phyloP scores from a whole-genome alignment of 805 yeast species.

The Yarrowia yakushimensis region DNA sequence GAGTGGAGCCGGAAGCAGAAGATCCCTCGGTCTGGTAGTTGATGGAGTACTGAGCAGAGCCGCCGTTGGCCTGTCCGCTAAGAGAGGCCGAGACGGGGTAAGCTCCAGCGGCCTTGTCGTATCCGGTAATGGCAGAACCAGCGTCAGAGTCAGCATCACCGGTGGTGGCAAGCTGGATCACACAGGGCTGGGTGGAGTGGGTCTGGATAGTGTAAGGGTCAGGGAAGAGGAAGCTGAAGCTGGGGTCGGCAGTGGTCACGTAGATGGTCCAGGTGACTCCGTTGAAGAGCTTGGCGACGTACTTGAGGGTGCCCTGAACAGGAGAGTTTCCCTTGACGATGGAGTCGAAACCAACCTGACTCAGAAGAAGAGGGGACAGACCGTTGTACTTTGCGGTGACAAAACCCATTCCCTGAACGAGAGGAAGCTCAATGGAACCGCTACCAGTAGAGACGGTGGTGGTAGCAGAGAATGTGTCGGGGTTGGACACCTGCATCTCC shows the following conservation, averaged over 20 bases:
- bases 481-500: constrained; percentile 38
- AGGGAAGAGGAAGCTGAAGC: constrained; percentile 37
- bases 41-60: constrained; percentile 49
- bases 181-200: constrained; percentile 41
- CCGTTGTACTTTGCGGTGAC: constrained; percentile 57
- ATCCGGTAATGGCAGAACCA: constrained; percentile 41
- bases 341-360: constrained; percentile 46
- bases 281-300: constrained; percentile 41
- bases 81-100: constrained; percentile 53
- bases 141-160: constrained; percentile 36
- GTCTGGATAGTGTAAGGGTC: constrained; percentile 40
- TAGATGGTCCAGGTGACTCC: constrained; percentile 52
- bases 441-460: constrained; percentile 38
- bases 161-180: constrained; percentile 53
- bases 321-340: constrained; percentile 40
- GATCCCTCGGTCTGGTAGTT: constrained; percentile 49
- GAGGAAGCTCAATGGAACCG: constrained; percentile 50
- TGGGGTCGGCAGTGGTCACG: constrained; percentile 38
- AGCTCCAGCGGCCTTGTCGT: constrained; percentile 67
- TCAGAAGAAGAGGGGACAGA: constrained; percentile 46
- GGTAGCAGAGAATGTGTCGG: constrained; percentile 51
- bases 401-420: constrained; percentile 81
- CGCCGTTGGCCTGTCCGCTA: constrained; percentile 47
- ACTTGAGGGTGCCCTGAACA: constrained; percentile 39
- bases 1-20: constrained; percentile 42